phyloP scores from a whole-genome alignment of 352 stramenopile genomes.

The Pilasporangium apinafurcum region DNA sequence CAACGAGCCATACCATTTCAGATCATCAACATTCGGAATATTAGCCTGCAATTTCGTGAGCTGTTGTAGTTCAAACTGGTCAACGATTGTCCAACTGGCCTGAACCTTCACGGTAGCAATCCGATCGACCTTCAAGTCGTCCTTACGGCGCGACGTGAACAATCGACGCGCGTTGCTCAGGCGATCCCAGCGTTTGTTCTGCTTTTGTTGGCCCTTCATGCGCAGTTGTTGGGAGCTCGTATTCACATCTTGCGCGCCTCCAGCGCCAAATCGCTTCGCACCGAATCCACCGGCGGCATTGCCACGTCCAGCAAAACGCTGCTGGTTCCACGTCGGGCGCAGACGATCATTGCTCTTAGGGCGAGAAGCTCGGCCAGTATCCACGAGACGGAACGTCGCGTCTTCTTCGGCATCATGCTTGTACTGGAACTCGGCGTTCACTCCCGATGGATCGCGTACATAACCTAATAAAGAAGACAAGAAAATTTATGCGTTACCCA shows the following conservation, averaged over 20 bases:
- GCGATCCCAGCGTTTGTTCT: constrained; percentile 82
- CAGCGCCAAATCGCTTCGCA: constrained; percentile 11
- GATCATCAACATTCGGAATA: constrained; percentile 80
- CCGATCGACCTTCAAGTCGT: constrained; percentile 79
- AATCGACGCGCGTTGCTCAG: constrained; percentile 71
- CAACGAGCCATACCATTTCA: constrained; percentile 93
- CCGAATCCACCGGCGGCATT: constrained; percentile 29
- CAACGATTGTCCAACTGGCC: constrained; percentile 89
- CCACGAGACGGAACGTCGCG: constrained; percentile 90
- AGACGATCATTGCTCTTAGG: constrained; percentile 74
- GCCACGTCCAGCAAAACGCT: constrained; percentile 65
- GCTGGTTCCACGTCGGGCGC: constrained; percentile 81
- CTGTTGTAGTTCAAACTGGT: constrained; percentile 96
- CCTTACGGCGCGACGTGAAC: constrained; percentile 49
- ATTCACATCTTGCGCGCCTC: constrained; percentile 23
- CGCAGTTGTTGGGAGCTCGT: constrained; percentile 53
- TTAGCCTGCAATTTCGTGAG: constrained; percentile 93
- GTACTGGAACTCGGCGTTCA: constrained; percentile 94
- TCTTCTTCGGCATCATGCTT: constrained; percentile 91
- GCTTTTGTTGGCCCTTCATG: constrained; percentile 83
- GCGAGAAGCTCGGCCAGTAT: constrained; percentile 87
- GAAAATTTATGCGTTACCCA: background rate
- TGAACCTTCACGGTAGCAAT: constrained; percentile 89
- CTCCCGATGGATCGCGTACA: constrained; percentile 66
- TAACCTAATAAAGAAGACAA: no score